Evolutionary conservation across 805 yeast genomes (phyloP).

Genomic region (Candida nonsorbophila): DNA sequence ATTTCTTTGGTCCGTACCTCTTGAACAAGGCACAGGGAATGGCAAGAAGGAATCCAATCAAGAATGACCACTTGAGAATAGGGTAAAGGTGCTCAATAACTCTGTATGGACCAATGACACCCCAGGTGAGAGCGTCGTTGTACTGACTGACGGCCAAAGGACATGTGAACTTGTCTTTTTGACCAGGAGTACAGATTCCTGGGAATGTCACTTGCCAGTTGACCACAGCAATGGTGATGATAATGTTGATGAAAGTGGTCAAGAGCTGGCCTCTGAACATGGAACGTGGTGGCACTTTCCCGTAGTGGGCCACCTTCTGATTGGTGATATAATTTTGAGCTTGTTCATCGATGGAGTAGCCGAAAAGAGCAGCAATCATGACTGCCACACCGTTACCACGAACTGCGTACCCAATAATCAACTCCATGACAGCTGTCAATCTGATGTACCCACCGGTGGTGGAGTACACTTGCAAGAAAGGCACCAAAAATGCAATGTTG

Average conservation of each 20-base stretch:
- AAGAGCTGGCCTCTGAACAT: conserved; percentile 14
- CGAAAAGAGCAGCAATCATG: conserved; percentile 47
- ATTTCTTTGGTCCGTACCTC: conserved; percentile 11
- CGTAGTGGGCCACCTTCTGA: conserved; percentile 16
- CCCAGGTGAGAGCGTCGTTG: conserved; percentile 58
- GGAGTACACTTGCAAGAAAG: conserved; percentile 44
- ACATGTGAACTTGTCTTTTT: conserved; percentile 31
- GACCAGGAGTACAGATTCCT: conserved; percentile 5
- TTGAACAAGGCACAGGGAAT: conserved; percentile 13
- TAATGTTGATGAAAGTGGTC: conserved; percentile 4
- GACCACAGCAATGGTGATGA: conserved; percentile 7
- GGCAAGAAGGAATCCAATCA: conserved; percentile 21
- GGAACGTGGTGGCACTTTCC: conserved; percentile 18
- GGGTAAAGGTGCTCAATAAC: conserved; percentile 25
- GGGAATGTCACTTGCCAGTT: conserved; percentile 12
- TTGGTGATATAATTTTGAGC: conserved; percentile 43
- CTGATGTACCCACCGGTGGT: conserved; percentile 45
- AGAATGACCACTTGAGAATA: conserved; percentile 21
- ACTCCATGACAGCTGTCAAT: conserved; percentile 49
- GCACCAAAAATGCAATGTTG: conserved; percentile 46
- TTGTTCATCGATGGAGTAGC: conserved; percentile 52
- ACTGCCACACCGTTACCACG: conserved; percentile 54
- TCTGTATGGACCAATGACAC: conserved; percentile 46
- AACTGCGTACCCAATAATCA: conserved; percentile 51
- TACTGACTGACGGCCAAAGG: conserved; percentile 27